These are phyloP conservation scores for Aureobasidium sp. DNA, from an alignment of 2,329 filamentous ascomycete species.

Conservation along the genomic window DNA sequence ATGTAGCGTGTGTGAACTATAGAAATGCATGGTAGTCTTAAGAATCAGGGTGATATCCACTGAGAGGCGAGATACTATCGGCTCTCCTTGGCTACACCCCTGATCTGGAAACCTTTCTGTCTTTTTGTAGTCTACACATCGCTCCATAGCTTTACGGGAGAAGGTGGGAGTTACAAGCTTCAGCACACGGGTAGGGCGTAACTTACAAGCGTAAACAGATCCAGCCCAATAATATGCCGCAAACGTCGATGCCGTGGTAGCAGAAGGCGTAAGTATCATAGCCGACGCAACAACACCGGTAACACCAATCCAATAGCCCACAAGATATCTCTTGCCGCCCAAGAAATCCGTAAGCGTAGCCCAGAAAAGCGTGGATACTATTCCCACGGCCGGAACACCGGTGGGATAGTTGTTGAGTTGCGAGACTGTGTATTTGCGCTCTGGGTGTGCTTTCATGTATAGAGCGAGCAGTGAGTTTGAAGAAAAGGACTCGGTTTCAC, in stretches of 20 bases:
- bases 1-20: no score
- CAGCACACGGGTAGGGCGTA: no score
- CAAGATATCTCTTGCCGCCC: slow-evolving; percentile 54
- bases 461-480: slow-evolving; percentile 50
- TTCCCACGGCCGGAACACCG: slow-evolving; percentile 44
- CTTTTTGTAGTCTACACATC: no score
- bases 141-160: no score
- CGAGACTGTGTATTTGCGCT: slow-evolving; percentile 36
- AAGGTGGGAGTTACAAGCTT: no score
- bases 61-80: no score
- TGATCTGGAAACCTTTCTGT: no score
- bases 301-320: slow-evolving; percentile 58
- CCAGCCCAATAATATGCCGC: slow-evolving; percentile 63
- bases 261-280: slow-evolving; percentile 50
- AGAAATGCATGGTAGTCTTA: no score
- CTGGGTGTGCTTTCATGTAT: slow-evolving; percentile 41
- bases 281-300: slow-evolving; percentile 54
- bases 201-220: slow-evolving; percentile 53
- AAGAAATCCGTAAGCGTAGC: slow-evolving; percentile 58
- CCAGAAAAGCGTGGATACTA: slow-evolving; percentile 55
- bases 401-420: slow-evolving; percentile 48
- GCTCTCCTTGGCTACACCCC: no score
- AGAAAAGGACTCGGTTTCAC: slow-evolving; percentile 62
- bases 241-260: slow-evolving; percentile 48
- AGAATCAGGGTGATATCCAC: no score